phyloP scores from a whole-genome alignment of 139 green algal species.

The Micractinium sp. region DNA sequence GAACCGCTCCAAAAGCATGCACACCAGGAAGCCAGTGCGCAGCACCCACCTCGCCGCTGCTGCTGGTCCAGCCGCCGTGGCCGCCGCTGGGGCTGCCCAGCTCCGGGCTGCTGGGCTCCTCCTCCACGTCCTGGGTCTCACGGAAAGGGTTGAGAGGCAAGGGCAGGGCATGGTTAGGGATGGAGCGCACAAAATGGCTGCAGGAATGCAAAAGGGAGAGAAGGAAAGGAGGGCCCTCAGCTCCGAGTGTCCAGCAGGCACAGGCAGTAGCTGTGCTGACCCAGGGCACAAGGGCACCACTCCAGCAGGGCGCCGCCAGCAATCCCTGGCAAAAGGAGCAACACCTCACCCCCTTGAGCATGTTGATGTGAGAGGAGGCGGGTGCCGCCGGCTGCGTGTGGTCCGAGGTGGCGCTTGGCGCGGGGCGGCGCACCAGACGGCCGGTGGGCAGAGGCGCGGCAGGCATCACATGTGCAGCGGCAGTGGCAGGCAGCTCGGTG shows the following conservation, averaged over 20 bases:
- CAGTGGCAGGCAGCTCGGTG: not conserved
- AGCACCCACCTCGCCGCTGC: constrained; percentile 7
- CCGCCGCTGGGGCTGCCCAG: not conserved
- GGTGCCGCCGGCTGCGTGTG: not conserved
- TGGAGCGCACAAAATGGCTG: not conserved
- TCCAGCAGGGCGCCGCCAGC: not conserved
- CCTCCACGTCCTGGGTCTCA: no score
- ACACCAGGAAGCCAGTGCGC: not conserved
- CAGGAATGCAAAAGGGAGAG: not conserved
- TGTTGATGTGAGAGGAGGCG: not conserved
- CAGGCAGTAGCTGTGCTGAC: not conserved
- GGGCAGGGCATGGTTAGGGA: not conserved
- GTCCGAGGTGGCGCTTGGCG: not conserved
- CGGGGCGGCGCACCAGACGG: not conserved
- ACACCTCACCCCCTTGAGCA: constrained; percentile 6
- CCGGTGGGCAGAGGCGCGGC: not conserved
- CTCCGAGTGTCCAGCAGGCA: not conserved
- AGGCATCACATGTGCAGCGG: not conserved
- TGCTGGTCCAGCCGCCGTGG: not conserved
- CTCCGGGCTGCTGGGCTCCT: not conserved
- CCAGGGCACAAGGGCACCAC: not conserved
- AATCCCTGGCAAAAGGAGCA: not conserved
- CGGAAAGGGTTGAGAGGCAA: no score
- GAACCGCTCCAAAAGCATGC: not conserved
- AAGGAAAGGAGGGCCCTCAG: not conserved